Conservation (phyloP, 2,329 filamentous ascomycete species). For the Aspergillus pseudoglaucus region DNA sequence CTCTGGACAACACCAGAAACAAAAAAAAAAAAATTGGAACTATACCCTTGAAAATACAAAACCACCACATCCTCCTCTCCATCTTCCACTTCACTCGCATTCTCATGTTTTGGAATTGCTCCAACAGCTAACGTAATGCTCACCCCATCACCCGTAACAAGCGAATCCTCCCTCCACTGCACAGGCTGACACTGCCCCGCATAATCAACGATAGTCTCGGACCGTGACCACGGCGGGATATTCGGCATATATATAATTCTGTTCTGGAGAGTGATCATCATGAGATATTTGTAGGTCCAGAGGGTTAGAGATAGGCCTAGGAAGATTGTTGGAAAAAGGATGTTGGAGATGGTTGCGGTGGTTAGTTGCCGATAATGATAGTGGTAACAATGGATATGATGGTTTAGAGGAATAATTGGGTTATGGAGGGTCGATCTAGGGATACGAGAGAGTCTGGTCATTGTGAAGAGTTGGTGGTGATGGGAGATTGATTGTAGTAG, state of each 20-base stretch:
- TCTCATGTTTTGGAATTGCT: slow-evolving; percentile 46
- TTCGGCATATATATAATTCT: slow-evolving; percentile 77
- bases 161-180: slow-evolving; percentile 57
- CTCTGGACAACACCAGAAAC: too few species aligned
- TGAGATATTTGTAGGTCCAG: slow-evolving; percentile 60
- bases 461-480: neutral
- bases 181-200: slow-evolving; percentile 53
- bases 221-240: slow-evolving; percentile 62
- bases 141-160: slow-evolving; percentile 27
- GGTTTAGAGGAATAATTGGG: neutral
- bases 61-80: slow-evolving; percentile 17
- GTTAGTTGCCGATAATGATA: neutral
- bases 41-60: slow-evolving; percentile 27
- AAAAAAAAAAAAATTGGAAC: too few species aligned
- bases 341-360: slow-evolving; percentile 30
- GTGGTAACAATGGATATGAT: neutral
- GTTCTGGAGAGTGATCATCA: slow-evolving; percentile 73
- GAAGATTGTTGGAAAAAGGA: slow-evolving; percentile 60
- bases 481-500: neutral
- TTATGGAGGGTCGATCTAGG: neutral
- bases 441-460: neutral
- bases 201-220: slow-evolving; percentile 62
- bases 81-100: slow-evolving; percentile 10
- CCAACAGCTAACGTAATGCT: slow-evolving; percentile 60
- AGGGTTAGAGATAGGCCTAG: slow-evolving; percentile 58